Base-by-base conservation (phyloP, 768 basidiomycete genomes). In the Lyophyllum decastes region DNA sequence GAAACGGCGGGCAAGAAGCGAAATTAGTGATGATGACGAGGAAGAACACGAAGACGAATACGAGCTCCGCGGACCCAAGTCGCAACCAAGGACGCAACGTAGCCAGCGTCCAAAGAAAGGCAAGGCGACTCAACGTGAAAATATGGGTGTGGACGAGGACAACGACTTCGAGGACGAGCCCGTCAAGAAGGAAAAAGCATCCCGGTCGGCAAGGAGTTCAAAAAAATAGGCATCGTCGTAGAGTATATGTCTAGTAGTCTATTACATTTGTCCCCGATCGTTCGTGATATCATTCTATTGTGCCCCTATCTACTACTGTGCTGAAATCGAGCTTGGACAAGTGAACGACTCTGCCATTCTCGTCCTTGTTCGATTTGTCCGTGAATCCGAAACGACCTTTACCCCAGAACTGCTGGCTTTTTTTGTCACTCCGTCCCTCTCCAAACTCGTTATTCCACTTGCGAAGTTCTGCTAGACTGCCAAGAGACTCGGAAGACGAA, bases 381-480 rank as follows among this genome's bases (percentile, higher is more conserved):
- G 84, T 81, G 71, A 96, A 97, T 19, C 95, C 95, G 70, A 98
- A 98, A 47, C 82, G 81, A 57, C 87, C 92, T 65, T 89, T 92
- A 24, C 95, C 95, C 84, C 95, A 94, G 33, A 89, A 87, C 65
- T 87, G 85, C 65, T 82, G 81, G 35, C 83, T 82, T 60, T 77
- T 87, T 52, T 81, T 83, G 35, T 88, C 83, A 61, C 78, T 82
- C 17, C 83, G 75, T 5, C 93, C 94, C 70, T 96, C 94, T 24
- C 95, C 95, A 71, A 94, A 95, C 69, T 95, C 91, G 47, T 95
- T 90, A 59, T 96, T 95, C 93, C 93, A 95, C 73, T 88, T 90
- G 44, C 88, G 82, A 44, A 94, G 75, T 55, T 90, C 89, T 1
- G 86, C 75, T 33, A 93, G 82, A 49, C 83, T 89, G 48, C 90